Evolutionary conservation across 2,329 filamentous ascomycete species (phyloP), one percentile per base, ranked within the genome.

Genomic region (Pseudocercospora crystallina): DNA sequence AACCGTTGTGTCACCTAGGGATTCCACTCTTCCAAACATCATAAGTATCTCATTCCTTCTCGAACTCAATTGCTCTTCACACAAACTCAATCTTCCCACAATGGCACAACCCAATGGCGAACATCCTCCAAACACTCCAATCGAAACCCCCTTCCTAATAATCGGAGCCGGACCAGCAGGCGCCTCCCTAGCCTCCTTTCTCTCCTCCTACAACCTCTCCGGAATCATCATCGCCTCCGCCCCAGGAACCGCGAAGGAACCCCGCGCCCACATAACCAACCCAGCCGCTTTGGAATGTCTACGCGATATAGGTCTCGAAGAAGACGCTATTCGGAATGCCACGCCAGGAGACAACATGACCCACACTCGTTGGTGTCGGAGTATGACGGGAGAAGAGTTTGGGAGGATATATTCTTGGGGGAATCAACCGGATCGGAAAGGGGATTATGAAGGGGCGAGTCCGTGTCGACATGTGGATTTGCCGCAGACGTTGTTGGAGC

Each of bases 231-330:
- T 85, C 43, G 73, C 74, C 5, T 62, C 72, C 2, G 73, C 75
- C 0, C 65, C 77, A 0, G 73, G 74, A 2, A 80, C 76, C 1
- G 79, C 80, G 1, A 69, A 79, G 50, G 82, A 80, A 1, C 81
- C 81, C 1, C 69, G 81, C 33, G 81, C 81, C 1, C 81, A 84
- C 60, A 80, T 83, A 47, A 82, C 78, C 31, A 84, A 83, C 61
- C 77, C 78, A 66, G 80, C 79, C 0, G 78, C 78, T 0, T 49
- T 59, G 35, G 82, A 76, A 64, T 75, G 72, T 59, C 64, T 76
- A 8, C 68, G 73, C 29, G 73, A 76, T 52, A 73, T 76, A 36
- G 73, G 69, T 2, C 64, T 76, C 8, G 73, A 74, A 39, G 65
- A 70, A 8, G 65, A 69, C 33, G 66, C 66, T 46, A 33, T 65